A percentile compares a stretch with the other conserved stretches of the same genome.
Evolutionary conservation across 2,329 filamentous ascomycete species (phyloP).

Genomic region (Microdochium nivale): DNA sequence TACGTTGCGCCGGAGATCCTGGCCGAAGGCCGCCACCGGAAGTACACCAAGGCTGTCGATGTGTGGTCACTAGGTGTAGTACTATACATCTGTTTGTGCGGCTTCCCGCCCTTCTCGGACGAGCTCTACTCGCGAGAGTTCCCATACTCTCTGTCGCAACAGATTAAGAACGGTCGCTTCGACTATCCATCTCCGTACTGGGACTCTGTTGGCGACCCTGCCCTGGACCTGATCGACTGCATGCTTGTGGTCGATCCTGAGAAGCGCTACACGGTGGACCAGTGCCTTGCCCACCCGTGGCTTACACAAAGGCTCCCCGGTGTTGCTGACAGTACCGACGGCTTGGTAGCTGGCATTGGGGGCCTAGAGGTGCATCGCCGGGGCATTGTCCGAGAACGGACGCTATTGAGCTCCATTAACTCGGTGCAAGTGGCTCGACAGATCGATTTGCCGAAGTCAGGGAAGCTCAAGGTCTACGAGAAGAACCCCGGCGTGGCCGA

Average conservation of each 20-base stretch:
- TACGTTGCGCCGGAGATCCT: constrained; percentile 96
- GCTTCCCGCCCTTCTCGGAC: constrained; percentile 94
- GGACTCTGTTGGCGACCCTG: constrained; percentile 79
- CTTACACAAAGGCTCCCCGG: constrained; percentile 53
- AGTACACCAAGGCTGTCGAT: constrained; percentile 92
- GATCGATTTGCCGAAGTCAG: constrained; percentile 41
- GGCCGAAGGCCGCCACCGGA: constrained; percentile 69
- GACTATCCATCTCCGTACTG: constrained; percentile 96
- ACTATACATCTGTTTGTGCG: constrained; percentile 92
- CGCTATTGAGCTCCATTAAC: constrained; percentile 75
- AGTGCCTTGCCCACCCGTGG: constrained; percentile 90
- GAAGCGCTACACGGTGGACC: constrained; percentile 77
- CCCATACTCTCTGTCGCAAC: constrained; percentile 78
- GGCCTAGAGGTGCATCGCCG: constrained; percentile 77
- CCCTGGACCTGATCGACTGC: constrained; percentile 83
- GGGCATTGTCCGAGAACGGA: constrained; percentile 74
- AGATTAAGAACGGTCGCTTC: constrained; percentile 82
- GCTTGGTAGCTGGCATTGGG: constrained; percentile 78
- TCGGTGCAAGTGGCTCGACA: constrained; percentile 49
- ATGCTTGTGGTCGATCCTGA: constrained; percentile 89
- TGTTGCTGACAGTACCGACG: constrained; percentile 81
- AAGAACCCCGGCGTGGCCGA: constrained; percentile 54
- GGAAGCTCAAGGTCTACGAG: constrained; percentile 63
- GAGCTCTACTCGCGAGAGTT: constrained; percentile 76
- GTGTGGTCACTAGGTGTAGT: constrained; percentile 98